Evolutionary conservation across 768 basidiomycete genomes (phyloP), one percentile per base, ranked within the genome.

Genomic region (Tephrocybe sp.): DNA sequence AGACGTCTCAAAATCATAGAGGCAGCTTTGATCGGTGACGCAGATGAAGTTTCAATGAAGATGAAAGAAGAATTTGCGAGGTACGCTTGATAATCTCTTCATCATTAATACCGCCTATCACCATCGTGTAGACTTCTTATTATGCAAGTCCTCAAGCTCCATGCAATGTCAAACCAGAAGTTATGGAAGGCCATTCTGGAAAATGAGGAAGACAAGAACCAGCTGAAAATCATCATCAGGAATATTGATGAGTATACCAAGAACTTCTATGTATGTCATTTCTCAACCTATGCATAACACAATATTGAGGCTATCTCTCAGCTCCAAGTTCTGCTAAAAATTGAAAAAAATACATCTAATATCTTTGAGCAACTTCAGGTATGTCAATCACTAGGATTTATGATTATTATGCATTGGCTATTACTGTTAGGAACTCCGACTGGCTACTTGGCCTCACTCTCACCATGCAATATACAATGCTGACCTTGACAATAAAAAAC

Each of bases 351-450:
- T 13, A 48, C 31, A 40, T 14, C 12, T 39, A 16, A 22, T 23
- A 10, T 68, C 62, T 51, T 63, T n/a, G 3, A 33, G 33, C 33
- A 12, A 12, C 16, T 45, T 45, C 16, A 17, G 60, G 31, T 55
- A 49, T 10, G 63, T 62, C 31, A 38, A 49, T 16, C 34, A 54
- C 4, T 26, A 26, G 59, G 62, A 33, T 35, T 30, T 4, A 19
- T 35, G 22, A 64, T 60, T 60, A 59, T 55, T n/a, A 52, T 58
- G 2, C 38, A 62, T 22, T 59, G 56, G n/a, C 23, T 36, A 4
- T 45, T 42, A 13, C 3, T 45, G 11, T 34, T 22, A 45, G 43
- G 9, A 20, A 30, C 17, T 45, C 9, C 30, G 19, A 20, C 5
- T 45, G 1, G 14, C 17, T 23, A 40, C 1, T 38, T 38, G 36